These are phyloP conservation scores for Penicillium dipodomyicola DNA, from an alignment of 495 filamentous ascomycete species.

Conservation along the genomic window DNA sequence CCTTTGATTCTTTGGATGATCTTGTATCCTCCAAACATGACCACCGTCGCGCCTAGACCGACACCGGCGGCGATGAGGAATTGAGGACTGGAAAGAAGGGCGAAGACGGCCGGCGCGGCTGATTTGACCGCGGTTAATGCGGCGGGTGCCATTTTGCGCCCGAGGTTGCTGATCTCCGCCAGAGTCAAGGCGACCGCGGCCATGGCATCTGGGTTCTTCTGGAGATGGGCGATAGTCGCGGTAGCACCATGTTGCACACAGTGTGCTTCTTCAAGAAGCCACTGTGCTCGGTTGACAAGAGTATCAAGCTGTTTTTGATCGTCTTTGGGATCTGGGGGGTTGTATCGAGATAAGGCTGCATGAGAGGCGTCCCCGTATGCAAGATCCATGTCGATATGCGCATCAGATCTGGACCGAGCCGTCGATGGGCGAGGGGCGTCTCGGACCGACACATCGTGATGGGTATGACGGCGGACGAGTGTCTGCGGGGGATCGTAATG, in stretches of 20 bases:
- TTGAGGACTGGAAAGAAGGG: conserved; percentile 82
- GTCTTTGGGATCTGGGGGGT: conserved; percentile 32
- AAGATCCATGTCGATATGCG: conserved; percentile 79
- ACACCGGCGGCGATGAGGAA: conserved; percentile 91
- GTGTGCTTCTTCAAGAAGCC: conserved; percentile 76
- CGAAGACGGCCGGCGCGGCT: conserved; percentile 79
- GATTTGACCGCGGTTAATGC: conserved; percentile 72
- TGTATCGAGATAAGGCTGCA: conserved; percentile 38
- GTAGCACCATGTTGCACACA: conserved; percentile 83
- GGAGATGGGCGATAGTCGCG: conserved; percentile 78
- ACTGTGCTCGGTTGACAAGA: conserved; percentile 67
- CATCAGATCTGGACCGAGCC: conserved; percentile 45
- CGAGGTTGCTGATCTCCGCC: conserved; percentile 81
- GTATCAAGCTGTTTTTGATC: conserved; percentile 58
- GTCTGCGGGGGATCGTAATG: conserved; percentile 27
- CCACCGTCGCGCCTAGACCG: conserved; percentile 82
- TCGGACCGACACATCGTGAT: conserved; percentile 36
- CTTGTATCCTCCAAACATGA: conserved; percentile 94
- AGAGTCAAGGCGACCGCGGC: conserved; percentile 91
- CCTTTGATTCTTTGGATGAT: conserved; percentile 81
- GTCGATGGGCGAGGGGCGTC: conserved; percentile 28
- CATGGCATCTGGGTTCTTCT: conserved; percentile 88
- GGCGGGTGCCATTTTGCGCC: conserved; percentile 80
- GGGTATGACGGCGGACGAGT: conserved; percentile 48
- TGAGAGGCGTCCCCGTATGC: conserved; percentile 68